phyloP scores from a whole-genome alignment of 805 yeast species.

The Sugiyamaella qingdaonensis region DNA sequence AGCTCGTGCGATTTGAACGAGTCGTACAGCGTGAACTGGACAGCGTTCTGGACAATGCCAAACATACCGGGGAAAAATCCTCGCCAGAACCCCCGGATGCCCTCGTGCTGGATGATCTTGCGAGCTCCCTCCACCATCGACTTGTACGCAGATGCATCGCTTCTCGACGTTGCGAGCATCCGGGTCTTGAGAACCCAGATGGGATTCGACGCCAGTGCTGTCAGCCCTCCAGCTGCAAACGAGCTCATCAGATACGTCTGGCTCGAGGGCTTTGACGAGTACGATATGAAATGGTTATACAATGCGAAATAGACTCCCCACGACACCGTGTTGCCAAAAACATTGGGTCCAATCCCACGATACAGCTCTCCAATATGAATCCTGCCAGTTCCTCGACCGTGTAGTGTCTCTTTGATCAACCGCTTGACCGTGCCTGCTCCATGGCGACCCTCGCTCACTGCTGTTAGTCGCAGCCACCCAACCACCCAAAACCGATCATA shows the following conservation, averaged over 20 bases:
- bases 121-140: slow-evolving; percentile 54
- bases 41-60: slow-evolving; percentile 83
- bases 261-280: slow-evolving; percentile 12
- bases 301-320: slow-evolving; percentile 87
- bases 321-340: slow-evolving; percentile 77
- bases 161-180: slow-evolving; percentile 53
- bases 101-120: slow-evolving; percentile 50
- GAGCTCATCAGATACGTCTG: slow-evolving; percentile 48
- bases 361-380: slow-evolving; percentile 37
- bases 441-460: slow-evolving; percentile 11
- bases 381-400: slow-evolving; percentile 3
- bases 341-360: slow-evolving; percentile 75
- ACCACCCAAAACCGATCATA: slow-evolving; percentile 29
- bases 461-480: slow-evolving; percentile 1
- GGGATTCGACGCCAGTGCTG: slow-evolving; percentile 81
- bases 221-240: slow-evolving; percentile 66
- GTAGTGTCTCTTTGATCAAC: slow-evolving; percentile 5
- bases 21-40: slow-evolving; percentile 85
- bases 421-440: slow-evolving; percentile 8
- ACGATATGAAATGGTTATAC: slow-evolving; percentile 49
- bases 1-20: slow-evolving; percentile 46
- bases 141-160: slow-evolving; percentile 48
- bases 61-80: slow-evolving; percentile 72
- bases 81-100: slow-evolving; percentile 59
- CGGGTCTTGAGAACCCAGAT: slow-evolving; percentile 94